Evolutionary conservation across 331 rosid species (phyloP).

Genomic region (Saraca asoca): DNA sequence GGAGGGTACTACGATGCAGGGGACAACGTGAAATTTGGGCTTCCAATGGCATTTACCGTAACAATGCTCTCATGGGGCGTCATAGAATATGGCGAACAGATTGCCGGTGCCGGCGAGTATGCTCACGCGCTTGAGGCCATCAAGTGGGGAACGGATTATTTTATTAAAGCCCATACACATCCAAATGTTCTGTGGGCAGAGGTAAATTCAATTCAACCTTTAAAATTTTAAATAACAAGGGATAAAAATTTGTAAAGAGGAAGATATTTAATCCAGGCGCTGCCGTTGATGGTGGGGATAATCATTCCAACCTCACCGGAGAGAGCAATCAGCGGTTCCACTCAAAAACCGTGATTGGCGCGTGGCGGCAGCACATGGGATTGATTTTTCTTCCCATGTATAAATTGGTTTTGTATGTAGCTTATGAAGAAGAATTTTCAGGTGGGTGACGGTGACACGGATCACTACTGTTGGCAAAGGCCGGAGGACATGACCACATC

Average conservation of each 20-base stretch:
- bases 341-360: constrained; percentile 34
- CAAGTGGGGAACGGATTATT: constrained; percentile 93
- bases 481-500: constrained; percentile 90
- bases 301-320: constrained; percentile 10
- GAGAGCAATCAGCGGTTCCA: constrained; percentile 27
- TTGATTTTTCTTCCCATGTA: neutral
- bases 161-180: constrained; percentile 80
- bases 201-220: constrained; percentile 38
- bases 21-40: constrained; percentile 77
- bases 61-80: constrained; percentile 83
- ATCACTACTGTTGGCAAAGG: constrained; percentile 94
- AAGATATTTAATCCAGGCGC: constrained; percentile 23
- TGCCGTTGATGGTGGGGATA: constrained; percentile 13
- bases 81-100: constrained; percentile 55
- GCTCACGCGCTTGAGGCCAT: constrained; percentile 72
- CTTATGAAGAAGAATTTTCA: constrained; percentile 17
- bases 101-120: constrained; percentile 60
- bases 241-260: neutral
- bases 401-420: neutral
- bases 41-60: constrained; percentile 84
- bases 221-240: neutral
- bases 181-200: constrained; percentile 76
- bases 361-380: constrained; percentile 33
- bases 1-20: constrained; percentile 98
- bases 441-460: constrained; percentile 84